Percentiles rank a stretch among this genome's conserved stretches.
These are phyloP conservation scores for Hemileccinum rubropunctum DNA, from an alignment of 768 basidiomycete genomes.

Conservation along the genomic window DNA sequence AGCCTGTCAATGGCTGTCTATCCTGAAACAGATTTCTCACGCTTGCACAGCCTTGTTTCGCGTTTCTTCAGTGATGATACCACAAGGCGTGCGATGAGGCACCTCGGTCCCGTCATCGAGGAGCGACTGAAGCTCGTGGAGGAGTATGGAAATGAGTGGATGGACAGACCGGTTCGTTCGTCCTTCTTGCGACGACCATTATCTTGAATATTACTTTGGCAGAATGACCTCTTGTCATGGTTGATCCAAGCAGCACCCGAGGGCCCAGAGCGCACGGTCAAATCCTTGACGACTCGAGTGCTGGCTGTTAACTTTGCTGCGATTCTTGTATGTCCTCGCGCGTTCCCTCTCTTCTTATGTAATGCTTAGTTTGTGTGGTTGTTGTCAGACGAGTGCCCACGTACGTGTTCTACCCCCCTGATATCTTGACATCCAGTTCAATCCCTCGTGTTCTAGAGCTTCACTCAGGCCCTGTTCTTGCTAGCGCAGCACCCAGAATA, in stretches of 20 bases:
- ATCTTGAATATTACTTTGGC: not conserved
- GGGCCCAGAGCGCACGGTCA: constrained; percentile 13
- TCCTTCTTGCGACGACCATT: not conserved
- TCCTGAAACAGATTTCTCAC: not conserved
- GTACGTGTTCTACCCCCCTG: constrained; percentile 4
- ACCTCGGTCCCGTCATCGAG: constrained; percentile 28
- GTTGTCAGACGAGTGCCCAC: constrained; percentile 20
- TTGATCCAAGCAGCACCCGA: constrained; percentile 26
- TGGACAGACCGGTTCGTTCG: constrained; percentile 32
- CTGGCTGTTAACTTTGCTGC: constrained; percentile 21
- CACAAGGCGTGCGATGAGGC: constrained; percentile 8
- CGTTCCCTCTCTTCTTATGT: not conserved
- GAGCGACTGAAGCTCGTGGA: constrained; percentile 24
- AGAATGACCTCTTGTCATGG: constrained; percentile 37
- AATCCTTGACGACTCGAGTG: constrained; percentile 23
- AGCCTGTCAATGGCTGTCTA: not conserved
- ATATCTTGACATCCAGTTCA: not conserved
- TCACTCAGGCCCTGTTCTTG: constrained; percentile 35
- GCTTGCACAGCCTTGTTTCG: constrained; percentile 15
- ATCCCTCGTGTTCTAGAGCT: constrained; percentile 18
- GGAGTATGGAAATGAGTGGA: constrained; percentile 28
- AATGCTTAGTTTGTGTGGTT: not conserved
- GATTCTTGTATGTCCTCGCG: constrained; percentile 16
- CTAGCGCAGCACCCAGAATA: constrained; percentile 36
- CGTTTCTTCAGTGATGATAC: constrained; percentile 12